Evolutionary conservation across 2,329 filamentous ascomycete genomes (phyloP).

Genomic region (Aspergillus phoenicis): DNA sequence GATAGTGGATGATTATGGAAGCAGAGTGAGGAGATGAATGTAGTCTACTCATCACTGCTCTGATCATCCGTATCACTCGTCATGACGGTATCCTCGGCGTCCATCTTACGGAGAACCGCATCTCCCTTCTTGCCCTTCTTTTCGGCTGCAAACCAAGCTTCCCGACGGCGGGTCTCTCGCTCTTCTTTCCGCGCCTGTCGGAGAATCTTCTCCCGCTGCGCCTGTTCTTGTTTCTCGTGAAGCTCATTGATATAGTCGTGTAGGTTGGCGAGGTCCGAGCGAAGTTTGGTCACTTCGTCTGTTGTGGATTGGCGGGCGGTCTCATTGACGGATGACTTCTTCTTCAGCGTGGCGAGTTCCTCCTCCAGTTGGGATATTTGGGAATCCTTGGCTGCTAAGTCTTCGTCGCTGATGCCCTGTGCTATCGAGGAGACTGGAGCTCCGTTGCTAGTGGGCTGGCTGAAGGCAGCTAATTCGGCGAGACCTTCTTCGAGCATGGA

Average conservation of each 20-base stretch:
- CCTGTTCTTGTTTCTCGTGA: slow-evolving; percentile 41
- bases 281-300: slow-evolving; percentile 41
- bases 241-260: slow-evolving; percentile 44
- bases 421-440: slow-evolving; percentile 18
- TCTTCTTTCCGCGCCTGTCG: slow-evolving; percentile 44
- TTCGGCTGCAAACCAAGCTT: slow-evolving; percentile 50
- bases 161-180: slow-evolving; percentile 41
- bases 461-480: slow-evolving; percentile 39
- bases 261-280: slow-evolving; percentile 37
- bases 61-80: slow-evolving; percentile 42
- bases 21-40: too few relatives aligned
- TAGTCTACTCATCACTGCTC: slow-evolving; percentile 32
- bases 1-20: background rate
- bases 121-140: slow-evolving; percentile 48
- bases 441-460: slow-evolving; percentile 28
- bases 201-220: slow-evolving; percentile 34
- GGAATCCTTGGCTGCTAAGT: slow-evolving; percentile 27
- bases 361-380: slow-evolving; percentile 39
- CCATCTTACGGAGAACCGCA: slow-evolving; percentile 42
- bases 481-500: slow-evolving; percentile 46
- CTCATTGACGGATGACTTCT: slow-evolving; percentile 39
- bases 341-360: slow-evolving; percentile 44
- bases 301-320: slow-evolving; percentile 38
- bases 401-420: slow-evolving; percentile 15
- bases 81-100: slow-evolving; percentile 36